Conservation (phyloP, 176 grass and related monocot species). For the Rhynchospora tenuis region DNA sequence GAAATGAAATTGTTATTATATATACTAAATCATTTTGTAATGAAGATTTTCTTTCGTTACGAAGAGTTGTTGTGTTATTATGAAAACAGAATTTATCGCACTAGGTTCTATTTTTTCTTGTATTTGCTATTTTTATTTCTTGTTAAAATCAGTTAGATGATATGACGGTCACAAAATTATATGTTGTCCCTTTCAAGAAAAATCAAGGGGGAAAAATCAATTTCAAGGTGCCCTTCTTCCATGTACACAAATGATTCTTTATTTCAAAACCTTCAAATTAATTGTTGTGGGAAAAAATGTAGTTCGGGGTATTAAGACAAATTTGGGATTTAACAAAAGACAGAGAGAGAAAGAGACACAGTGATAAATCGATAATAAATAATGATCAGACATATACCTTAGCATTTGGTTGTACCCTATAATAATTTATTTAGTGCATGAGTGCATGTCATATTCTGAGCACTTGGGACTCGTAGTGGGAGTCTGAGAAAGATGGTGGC, state of each 20-base stretch:
- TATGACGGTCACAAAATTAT: neutral
- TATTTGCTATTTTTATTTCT: neutral
- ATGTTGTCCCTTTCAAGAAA: neutral
- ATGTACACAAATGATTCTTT: neutral
- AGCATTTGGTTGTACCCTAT: neutral
- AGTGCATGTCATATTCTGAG: neutral
- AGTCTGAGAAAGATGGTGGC: neutral
- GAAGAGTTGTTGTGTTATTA: neutral
- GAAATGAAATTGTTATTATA: neutral
- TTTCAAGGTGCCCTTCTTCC: neutral
- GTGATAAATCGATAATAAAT: neutral
- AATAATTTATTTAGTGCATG: neutral
- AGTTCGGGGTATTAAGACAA: neutral
- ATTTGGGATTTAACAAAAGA: neutral
- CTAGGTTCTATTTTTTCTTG: neutral
- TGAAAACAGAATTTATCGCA: neutral
- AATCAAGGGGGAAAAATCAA: neutral
- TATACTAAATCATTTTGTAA: neutral
- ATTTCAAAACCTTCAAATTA: neutral
- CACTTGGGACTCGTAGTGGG: neutral
- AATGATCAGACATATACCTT: neutral
- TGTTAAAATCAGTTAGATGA: neutral
- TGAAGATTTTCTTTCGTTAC: neutral
- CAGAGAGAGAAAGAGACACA: neutral
- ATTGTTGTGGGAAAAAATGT: neutral